These are phyloP conservation scores for Leccinum cinnamomeum DNA, from an alignment of 1,284 basidiomycete species.

Conservation along the genomic window DNA sequence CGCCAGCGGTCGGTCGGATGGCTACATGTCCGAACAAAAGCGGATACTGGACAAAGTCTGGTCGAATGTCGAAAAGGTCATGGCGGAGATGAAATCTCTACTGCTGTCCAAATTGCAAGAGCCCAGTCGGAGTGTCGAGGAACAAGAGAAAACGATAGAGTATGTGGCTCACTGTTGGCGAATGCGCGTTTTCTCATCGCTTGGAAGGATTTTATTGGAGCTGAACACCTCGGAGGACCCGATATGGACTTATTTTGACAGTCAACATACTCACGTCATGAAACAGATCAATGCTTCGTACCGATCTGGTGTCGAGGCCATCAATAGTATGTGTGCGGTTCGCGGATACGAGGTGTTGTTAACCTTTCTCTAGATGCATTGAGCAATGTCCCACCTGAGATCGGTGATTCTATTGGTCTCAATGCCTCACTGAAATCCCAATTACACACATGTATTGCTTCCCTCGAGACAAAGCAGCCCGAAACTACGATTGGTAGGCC, in stretches of 20 bases:
- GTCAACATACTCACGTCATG: constrained; percentile 86
- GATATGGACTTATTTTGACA: constrained; percentile 93
- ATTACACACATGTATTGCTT: constrained; percentile 55
- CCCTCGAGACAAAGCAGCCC: constrained; percentile 62
- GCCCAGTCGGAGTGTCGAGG: constrained; percentile 78
- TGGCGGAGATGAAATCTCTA: constrained; percentile 85
- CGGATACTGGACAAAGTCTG: constrained; percentile 96
- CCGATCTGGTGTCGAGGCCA: constrained; percentile 49
- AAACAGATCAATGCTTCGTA: constrained; percentile 75
- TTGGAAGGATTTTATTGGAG: constrained; percentile 76
- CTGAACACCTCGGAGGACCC: constrained; percentile 83
- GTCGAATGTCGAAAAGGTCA: constrained; percentile 92
- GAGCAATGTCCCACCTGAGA: constrained; percentile 41
- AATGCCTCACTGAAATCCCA: constrained; percentile 50
- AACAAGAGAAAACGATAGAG: constrained; percentile 98
- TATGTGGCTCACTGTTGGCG: constrained; percentile 40
- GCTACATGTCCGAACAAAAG: constrained; percentile 76
- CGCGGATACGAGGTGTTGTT: constrained; percentile 10
- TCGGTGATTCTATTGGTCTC: constrained; percentile 40
- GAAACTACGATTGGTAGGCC: constrained; percentile 65
- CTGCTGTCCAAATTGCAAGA: constrained; percentile 83
- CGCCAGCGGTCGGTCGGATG: constrained; percentile 54
- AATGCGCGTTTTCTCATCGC: constrained; percentile 7
- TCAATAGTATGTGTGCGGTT: constrained; percentile 49
- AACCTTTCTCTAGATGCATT: constrained; percentile 40